Base-by-base conservation (phyloP, 2,329 filamentous ascomycete genomes). In the Cryphonectria radicalis region DNA sequence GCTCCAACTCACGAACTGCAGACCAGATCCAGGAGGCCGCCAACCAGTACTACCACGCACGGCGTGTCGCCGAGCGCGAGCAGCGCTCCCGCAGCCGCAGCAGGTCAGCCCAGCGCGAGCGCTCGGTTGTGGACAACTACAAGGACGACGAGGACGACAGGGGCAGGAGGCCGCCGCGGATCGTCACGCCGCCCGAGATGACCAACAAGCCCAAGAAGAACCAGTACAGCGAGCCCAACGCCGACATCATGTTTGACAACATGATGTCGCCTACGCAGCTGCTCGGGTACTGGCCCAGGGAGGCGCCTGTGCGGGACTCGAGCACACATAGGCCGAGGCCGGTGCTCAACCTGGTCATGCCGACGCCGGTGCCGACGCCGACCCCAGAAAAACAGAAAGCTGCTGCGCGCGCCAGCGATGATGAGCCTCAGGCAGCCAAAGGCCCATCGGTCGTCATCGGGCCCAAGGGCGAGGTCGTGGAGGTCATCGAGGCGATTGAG, bases 211-310 rank as follows among this genome's bases (percentile, higher is more conserved):
- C 79, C 14, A 82, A 83, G 57, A 86, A 85, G 78, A 85, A 72
- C 40, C 84, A 79, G 11, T 91, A 87, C 70, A 87, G 86, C 73
- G 86, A 80, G 10, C 89, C 89, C 1, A 83, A 91, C 76, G 89
- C 89, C n/a, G 89, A 91, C 77, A 88, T 91, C 68, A 83, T 81
- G 67, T 86, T 90, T 71, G 89, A 91, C 76, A 86, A 90, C 75
- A 80, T 87, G 72, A 84, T 91, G 73, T 82, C 84, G 68, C 89
- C 89, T 6, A 78, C 78, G 57, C 86, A 90, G 42, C 78, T 89
- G 53, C 73, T 70, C 63, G 78, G 70, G 66, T 84, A 81, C 75
- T 77, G 40, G 53, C 69, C 72, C 3, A 32, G 37, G 19, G 57
- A 76, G 13, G 70, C 69, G 73, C 79, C 71, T 82, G 66, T 72